These are phyloP conservation scores for Papilionanthe hybrid DNA, from an alignment of 116 monocot genomes.

Conservation along the genomic window DNA sequence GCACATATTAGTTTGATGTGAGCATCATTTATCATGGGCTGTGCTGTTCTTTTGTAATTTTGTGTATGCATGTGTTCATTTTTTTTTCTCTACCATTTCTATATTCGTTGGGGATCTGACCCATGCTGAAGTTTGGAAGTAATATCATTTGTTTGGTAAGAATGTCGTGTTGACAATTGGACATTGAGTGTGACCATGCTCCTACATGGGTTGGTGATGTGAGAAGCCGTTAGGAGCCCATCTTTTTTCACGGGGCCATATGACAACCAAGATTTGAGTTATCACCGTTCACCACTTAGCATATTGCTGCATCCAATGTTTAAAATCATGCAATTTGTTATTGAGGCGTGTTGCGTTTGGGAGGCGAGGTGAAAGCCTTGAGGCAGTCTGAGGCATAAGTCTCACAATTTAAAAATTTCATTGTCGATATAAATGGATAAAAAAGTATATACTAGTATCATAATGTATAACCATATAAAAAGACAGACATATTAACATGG, in stretches of 20 bases:
- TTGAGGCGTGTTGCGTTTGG: too few species aligned
- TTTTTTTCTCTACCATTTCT: neutral
- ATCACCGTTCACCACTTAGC: too few species aligned
- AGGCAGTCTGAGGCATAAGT: too few species aligned
- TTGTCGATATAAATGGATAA: too few species aligned
- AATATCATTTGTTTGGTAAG: neutral
- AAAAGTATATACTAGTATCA: too few species aligned
- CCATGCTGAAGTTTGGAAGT: too few species aligned
- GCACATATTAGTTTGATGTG: neutral
- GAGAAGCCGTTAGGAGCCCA: neutral
- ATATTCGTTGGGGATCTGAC: neutral
- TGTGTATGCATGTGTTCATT: neutral
- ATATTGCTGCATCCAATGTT: too few species aligned
- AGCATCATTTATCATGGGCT: neutral
- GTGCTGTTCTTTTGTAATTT: neutral
- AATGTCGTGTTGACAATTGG: neutral
- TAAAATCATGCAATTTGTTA: too few species aligned
- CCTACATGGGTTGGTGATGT: neutral
- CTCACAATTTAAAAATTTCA: too few species aligned
- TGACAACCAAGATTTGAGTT: neutral
- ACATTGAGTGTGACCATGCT: neutral
- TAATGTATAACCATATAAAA: too few species aligned
- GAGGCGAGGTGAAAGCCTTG: too few species aligned
- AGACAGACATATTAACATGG: too few species aligned
- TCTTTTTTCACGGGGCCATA: neutral